These are phyloP conservation scores for Hortaea werneckii DNA, from an alignment of 2,329 filamentous ascomycete species.

Conservation along the genomic window DNA sequence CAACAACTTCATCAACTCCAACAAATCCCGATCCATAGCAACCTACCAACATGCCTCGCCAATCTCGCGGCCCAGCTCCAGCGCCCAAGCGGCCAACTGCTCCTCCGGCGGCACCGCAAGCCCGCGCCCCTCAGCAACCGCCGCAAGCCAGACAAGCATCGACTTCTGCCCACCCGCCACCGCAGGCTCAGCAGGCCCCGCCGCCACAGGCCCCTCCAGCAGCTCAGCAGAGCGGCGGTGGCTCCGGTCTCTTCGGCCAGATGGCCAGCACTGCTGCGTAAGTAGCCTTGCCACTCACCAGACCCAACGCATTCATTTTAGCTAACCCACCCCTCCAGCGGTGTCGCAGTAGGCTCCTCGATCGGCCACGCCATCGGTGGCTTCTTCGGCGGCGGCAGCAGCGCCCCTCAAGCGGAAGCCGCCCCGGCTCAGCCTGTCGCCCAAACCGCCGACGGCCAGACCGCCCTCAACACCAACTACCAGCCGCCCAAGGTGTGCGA, in stretches of 20 bases:
- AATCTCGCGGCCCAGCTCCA: slow-evolving; percentile 32
- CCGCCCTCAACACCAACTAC: slow-evolving; percentile 22
- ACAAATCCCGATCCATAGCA: neutral
- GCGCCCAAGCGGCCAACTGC: slow-evolving; percentile 36
- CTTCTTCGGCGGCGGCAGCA: slow-evolving; percentile 67
- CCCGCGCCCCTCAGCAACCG: slow-evolving; percentile 57
- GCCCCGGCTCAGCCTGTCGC: slow-evolving; percentile 14
- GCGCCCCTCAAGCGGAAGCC: slow-evolving; percentile 38
- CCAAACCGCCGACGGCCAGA: slow-evolving; percentile 25
- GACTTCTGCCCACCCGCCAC: slow-evolving; percentile 33
- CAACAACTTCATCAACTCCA: neutral
- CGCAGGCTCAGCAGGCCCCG: slow-evolving; percentile 34
- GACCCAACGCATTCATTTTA: neutral
- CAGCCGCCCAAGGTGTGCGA: slow-evolving; percentile 50
- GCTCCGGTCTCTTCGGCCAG: slow-evolving; percentile 84
- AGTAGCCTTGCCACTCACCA: slow-evolving; percentile 33
- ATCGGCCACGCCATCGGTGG: slow-evolving; percentile 92
- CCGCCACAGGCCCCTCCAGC: slow-evolving; percentile 31
- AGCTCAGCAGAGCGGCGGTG: slow-evolving; percentile 39
- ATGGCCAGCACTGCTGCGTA: slow-evolving; percentile 98
- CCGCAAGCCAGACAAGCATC: slow-evolving; percentile 45
- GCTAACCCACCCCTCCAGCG: slow-evolving; percentile 45
- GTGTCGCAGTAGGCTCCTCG: slow-evolving; percentile 90
- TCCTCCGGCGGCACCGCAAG: slow-evolving; percentile 29
- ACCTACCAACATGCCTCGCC: slow-evolving; percentile 36